Percentiles rank a stretch among this genome's conserved stretches.
Evolutionary conservation across 805 yeast species (phyloP).

Genomic region (Wickerhamiella brachini): DNA sequence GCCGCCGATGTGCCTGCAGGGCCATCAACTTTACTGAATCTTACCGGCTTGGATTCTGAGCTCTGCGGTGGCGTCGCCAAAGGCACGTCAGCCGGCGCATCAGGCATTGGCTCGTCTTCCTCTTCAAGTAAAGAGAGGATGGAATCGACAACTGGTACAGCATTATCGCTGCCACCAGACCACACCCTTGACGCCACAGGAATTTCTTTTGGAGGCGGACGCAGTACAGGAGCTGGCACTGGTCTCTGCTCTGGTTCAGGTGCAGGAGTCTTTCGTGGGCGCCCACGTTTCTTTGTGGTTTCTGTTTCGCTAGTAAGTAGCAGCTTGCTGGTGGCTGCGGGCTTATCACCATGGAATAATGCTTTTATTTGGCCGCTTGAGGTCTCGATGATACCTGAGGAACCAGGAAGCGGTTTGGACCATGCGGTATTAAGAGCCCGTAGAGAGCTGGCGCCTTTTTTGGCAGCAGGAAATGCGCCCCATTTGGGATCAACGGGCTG

Average conservation of each 20-base stretch:
- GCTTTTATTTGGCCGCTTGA: slow-evolving; percentile 10
- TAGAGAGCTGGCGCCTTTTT: slow-evolving; percentile 2
- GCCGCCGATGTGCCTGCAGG: too few relatives aligned
- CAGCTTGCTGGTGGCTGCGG: not conserved
- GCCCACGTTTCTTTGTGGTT: slow-evolving; percentile 11
- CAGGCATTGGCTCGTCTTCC: not conserved
- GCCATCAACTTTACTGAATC: too few relatives aligned
- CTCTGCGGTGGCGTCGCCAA: not conserved
- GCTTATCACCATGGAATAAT: slow-evolving; percentile 19
- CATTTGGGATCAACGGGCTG: slow-evolving; percentile 18
- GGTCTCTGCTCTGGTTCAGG: not conserved
- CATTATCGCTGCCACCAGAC: not conserved
- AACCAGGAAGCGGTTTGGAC: slow-evolving; percentile 6
- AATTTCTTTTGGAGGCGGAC: not conserved
- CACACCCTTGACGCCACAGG: not conserved
- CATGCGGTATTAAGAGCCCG: slow-evolving; percentile 1
- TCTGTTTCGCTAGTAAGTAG: not conserved
- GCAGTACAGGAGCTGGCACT: not conserved
- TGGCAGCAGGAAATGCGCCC: slow-evolving; percentile 16
- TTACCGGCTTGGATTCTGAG: too few relatives aligned
- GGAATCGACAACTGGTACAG: not conserved
- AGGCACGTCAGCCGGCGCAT: not conserved
- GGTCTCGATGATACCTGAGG: slow-evolving; percentile 5
- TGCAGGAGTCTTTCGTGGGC: slow-evolving; percentile 15
- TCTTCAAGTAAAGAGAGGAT: not conserved